A percentile compares a stretch with the other conserved stretches of the same genome.
phyloP scores from a whole-genome alignment of 2,329 filamentous ascomycete genomes.

The Juglanconis oblonga region DNA sequence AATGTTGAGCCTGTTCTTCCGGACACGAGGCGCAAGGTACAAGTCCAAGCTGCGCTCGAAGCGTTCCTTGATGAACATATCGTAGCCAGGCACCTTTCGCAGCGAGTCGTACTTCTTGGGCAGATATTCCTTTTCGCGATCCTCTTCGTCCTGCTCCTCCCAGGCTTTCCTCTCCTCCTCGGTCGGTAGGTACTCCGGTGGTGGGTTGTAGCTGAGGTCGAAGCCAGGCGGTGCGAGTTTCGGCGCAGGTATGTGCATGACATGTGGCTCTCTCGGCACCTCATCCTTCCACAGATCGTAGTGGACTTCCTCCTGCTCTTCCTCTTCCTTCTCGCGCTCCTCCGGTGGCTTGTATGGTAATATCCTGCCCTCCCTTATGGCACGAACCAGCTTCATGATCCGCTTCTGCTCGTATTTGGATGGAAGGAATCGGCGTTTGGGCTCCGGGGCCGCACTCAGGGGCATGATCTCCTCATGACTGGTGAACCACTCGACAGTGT shows the following conservation, averaged over 20 bases:
- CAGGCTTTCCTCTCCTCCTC: conserved; percentile 80
- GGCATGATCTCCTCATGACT: conserved; percentile 91
- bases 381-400: conserved; percentile 94
- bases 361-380: conserved; percentile 91
- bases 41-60: conserved; percentile 95
- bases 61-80: conserved; percentile 86
- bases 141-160: conserved; percentile 84
- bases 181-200: conserved; percentile 87
- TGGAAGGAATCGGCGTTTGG: conserved; percentile 90
- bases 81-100: conserved; percentile 89
- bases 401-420: conserved; percentile 97
- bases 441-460: conserved; percentile 88
- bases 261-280: conserved; percentile 73
- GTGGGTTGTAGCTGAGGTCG: conserved; percentile 94
- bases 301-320: conserved; percentile 67
- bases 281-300: conserved; percentile 98
- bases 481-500: conserved; percentile 92
- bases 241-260: conserved; percentile 93
- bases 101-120: conserved; percentile 79
- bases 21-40: conserved; percentile 83
- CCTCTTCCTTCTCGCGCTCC: conserved; percentile 65
- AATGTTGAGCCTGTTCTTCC: conserved; percentile 93
- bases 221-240: conserved; percentile 92
- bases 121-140: conserved; percentile 84
- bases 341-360: conserved; percentile 79